Base-by-base conservation (phyloP, 768 basidiomycete species). In the Hericium coralloides region DNA sequence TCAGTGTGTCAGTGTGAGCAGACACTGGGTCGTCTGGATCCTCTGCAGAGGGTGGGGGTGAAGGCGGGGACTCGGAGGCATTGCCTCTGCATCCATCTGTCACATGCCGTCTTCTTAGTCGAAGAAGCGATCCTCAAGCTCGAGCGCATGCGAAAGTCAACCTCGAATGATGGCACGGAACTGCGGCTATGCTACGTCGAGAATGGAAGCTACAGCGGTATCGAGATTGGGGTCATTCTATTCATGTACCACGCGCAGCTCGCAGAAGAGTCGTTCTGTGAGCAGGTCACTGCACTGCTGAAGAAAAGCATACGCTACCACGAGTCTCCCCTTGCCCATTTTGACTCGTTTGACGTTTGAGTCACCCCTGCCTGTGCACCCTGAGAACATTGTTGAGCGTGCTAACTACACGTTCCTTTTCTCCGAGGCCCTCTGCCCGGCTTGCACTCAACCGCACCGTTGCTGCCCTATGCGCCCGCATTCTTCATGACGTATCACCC, bases 401-500 rank as follows among this genome's bases (percentile, higher is more conserved):
- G 77, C 79, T 39, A 85, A 85, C 61, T 77, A 82, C 43, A 88
- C 90, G 0, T 89, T 85, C 70, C 66, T 80, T 12, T 75, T 89
- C 55, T 80, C 82, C 2, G 89, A 91, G 63, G 76, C 79, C 50
- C 76, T 80, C 38, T 83, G 89, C 83, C 87, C 1, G 84, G 85
- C 36, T 76, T 70, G 58, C 81, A 81, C 55, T 64, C 65, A 63
- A 50, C 65, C 3, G 65, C 69, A 3, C 65, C 72, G 15, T 58
- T 70, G 22, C 64, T 77, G 49, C 65, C 79, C 14, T 75, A 82
- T 39, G 63, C 74, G 3, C 81, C 84, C 1, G 69, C 81, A 17
- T 77, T 81, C 65, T 88, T 89, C 73, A 90, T 92, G 52, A 92
- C 92, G 0, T 95, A 94, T 65, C 92, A 95, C 63, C 92, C 92